Conservation (phyloP, 371 early-diverging fungal species). For the Mucor circinelloides region DNA sequence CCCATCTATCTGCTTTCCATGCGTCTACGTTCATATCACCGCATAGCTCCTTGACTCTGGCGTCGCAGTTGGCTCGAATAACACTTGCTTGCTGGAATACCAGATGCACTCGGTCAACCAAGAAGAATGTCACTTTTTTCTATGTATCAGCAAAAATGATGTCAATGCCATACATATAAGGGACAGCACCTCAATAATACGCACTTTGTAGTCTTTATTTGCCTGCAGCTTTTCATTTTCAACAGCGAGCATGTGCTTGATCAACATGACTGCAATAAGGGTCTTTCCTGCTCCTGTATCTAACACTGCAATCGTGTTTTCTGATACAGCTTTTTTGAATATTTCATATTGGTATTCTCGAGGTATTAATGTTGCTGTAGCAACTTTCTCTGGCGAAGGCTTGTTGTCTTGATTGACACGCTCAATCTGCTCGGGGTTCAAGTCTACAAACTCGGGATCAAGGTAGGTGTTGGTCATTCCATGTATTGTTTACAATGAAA, state of each 20-base stretch:
- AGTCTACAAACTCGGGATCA: not conserved
- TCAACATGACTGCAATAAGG: slow-evolving; percentile 80
- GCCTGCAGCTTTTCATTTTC: slow-evolving; percentile 18
- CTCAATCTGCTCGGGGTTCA: not conserved
- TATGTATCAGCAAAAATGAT: not conserved
- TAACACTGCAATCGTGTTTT: slow-evolving; percentile 83
- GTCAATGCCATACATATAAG: not conserved
- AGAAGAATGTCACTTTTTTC: slow-evolving; percentile 63
- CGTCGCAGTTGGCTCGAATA: slow-evolving; percentile 63
- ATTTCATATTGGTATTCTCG: slow-evolving; percentile 79
- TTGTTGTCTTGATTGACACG: not conserved
- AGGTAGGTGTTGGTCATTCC: not conserved
- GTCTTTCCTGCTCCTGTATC: slow-evolving; percentile 94
- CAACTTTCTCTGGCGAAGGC: not conserved
- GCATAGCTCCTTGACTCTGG: slow-evolving; percentile 57
- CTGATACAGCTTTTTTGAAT: slow-evolving; percentile 58
- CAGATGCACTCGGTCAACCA: slow-evolving; percentile 82
- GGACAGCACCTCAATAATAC: not conserved
- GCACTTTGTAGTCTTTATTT: slow-evolving; percentile 14
- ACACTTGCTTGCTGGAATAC: slow-evolving; percentile 81
- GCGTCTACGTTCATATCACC: slow-evolving; percentile 68
- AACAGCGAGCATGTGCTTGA: slow-evolving; percentile 63
- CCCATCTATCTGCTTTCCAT: slow-evolving; percentile 62
- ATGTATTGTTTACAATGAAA: not conserved
- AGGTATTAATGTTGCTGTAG: slow-evolving; percentile 33